Percentiles rank a stretch among this genome's conserved stretches.
phyloP scores from a whole-genome alignment of 1,284 basidiomycete genomes.

The Mycosarcoma mackinlayi region DNA sequence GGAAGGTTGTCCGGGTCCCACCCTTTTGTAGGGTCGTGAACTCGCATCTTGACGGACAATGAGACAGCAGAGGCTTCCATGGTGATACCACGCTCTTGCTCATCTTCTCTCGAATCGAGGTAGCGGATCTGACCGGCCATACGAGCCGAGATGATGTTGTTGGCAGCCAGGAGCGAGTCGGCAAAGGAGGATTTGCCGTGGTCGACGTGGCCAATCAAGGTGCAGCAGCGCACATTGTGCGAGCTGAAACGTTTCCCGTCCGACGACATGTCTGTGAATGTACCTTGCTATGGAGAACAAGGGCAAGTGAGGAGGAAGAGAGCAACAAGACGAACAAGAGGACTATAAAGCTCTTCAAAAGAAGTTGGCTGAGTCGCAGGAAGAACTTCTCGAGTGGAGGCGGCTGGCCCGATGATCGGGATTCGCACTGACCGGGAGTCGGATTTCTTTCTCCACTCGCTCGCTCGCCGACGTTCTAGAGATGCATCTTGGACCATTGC shows the following conservation, averaged over 20 bases:
- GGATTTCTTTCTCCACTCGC: constrained; percentile 29
- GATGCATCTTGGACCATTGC: constrained; percentile 2
- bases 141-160: constrained; percentile 93
- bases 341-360: not conserved
- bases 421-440: constrained; percentile 7
- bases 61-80: constrained; percentile 94
- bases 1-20: constrained; percentile 57
- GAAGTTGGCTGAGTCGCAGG: constrained; percentile 12
- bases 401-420: constrained; percentile 11
- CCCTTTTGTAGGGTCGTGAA: constrained; percentile 39
- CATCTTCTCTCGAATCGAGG: constrained; percentile 94
- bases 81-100: constrained; percentile 96
- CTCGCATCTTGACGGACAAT: constrained; percentile 64
- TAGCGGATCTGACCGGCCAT: constrained; percentile 98
- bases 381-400: constrained; percentile 11
- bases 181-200: constrained; percentile 76
- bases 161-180: constrained; percentile 93
- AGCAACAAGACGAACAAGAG: not conserved
- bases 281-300: constrained; percentile 8
- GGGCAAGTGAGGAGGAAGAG: constrained; percentile 3
- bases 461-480: constrained; percentile 10
- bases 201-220: constrained; percentile 67
- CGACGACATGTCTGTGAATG: constrained; percentile 27
- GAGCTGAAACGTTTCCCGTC: constrained; percentile 53
- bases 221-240: constrained; percentile 66